These are phyloP conservation scores for Lenwebbia sp. DNA, from an alignment of 345 rosid species.

Conservation along the genomic window DNA sequence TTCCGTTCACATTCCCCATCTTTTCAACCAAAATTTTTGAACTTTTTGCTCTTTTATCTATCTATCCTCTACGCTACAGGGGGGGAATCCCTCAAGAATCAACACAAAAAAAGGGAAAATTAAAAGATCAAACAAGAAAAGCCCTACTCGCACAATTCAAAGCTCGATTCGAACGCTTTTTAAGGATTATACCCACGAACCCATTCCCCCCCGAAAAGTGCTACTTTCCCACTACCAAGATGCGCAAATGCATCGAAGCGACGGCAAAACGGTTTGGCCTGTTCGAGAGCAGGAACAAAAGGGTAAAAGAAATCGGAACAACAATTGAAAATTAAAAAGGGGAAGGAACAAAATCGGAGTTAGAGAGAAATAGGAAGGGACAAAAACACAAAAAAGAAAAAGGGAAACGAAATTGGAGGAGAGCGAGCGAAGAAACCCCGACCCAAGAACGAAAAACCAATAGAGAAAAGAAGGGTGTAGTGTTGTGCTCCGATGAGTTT, in stretches of 20 bases:
- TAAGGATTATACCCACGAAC: background rate
- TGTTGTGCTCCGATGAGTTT: constrained; percentile 12
- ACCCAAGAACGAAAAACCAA: background rate
- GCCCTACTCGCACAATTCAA: constrained; percentile 14
- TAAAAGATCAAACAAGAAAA: background rate
- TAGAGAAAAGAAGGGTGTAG: background rate
- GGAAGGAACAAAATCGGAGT: background rate
- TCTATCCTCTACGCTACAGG: background rate
- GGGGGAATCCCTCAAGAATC: background rate
- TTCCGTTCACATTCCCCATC: constrained; percentile 94
- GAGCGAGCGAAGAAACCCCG: background rate
- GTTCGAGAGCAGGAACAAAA: background rate
- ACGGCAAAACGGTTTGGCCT: background rate
- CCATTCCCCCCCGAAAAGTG: background rate
- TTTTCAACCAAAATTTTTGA: background rate
- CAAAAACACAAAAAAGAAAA: background rate
- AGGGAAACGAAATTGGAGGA: background rate
- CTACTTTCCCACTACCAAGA: background rate
- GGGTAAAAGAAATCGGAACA: background rate
- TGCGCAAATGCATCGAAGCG: background rate
- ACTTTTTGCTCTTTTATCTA: background rate
- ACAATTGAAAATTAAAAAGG: background rate
- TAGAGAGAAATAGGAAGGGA: background rate
- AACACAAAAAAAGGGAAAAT: background rate
- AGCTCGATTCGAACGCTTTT: background rate